Evolutionary conservation across 1,284 basidiomycete genomes (phyloP), one percentile per base, ranked within the genome.

Genomic region (Puccinia brachypodii): DNA sequence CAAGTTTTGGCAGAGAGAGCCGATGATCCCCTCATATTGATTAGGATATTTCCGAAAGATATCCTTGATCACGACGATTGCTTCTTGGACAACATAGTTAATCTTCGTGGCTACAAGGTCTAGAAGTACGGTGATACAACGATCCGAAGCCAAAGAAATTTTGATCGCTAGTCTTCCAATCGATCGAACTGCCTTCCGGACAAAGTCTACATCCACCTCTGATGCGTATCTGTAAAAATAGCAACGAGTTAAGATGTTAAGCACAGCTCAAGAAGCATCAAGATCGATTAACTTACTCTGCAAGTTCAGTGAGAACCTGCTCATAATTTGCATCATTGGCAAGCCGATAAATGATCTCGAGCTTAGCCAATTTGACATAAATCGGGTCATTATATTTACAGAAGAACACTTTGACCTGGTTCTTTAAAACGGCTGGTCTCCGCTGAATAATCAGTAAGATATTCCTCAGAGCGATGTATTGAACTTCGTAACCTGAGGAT

Each of bases 351-450:
- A 99, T 98, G 85, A 99, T 98, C 87, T 99, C 97, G 81, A 99
- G 89, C 86, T 99, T 99, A 76, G 96, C 96, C 50, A 99, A 90
- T 87, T 99, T 99, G 87, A 99, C 95, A 87, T 99, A 99, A 44
- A 96, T 89, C 1, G 97, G 96, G 86, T 99, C 97, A 87, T 98
- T 99, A 89, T 99, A 99, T 87, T 99, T 99, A 92, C 97, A 99
- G 89, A 99, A 99, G 87, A 99, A 99, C 33, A 99, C 96, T 82
- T 95, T 94, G 87, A 99, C 96, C 85, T 99, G 96, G 87, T 98
- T 97, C 87, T 94, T 93, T 74, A 99, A 89, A 19, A 99, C 94
- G 56, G 92, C 88, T 9, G 96, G 95, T 74, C 97, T 90, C 81
- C 97, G 91, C 87, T 99, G 97, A 82, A 99, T 95, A 84, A 99